phyloP scores from a whole-genome alignment of 2,329 filamentous ascomycete species.

The Penicillium sp. region DNA sequence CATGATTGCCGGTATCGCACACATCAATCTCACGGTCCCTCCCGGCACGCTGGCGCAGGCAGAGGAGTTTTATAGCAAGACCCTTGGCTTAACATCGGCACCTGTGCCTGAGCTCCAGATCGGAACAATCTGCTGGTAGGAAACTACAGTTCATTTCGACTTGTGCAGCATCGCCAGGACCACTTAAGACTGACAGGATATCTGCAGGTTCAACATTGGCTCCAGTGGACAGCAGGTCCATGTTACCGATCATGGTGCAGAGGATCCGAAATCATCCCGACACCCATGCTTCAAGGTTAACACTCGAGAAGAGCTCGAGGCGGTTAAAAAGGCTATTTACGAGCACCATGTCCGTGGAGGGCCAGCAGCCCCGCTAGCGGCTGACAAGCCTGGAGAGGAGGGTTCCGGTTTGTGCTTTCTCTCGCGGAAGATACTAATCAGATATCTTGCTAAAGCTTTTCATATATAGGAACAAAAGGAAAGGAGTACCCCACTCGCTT shows the following conservation, averaged over 20 bases:
- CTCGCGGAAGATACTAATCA: not conserved
- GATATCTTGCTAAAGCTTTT: not conserved
- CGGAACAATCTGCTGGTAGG: slow-evolving; percentile 59
- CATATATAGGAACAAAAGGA: slow-evolving; percentile 52
- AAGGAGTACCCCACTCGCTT: slow-evolving; percentile 66
- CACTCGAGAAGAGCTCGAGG: slow-evolving; percentile 52
- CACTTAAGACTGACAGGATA: not conserved
- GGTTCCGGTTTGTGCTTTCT: slow-evolving; percentile 42
- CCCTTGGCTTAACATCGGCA: slow-evolving; percentile 58
- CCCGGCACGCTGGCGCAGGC: slow-evolving; percentile 56
- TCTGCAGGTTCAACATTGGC: slow-evolving; percentile 59
- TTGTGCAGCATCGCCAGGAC: too few species aligned
- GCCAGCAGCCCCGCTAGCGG: slow-evolving; percentile 55
- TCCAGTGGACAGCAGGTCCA: slow-evolving; percentile 60
- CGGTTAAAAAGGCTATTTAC: slow-evolving; percentile 55
- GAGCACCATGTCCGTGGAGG: slow-evolving; percentile 56
- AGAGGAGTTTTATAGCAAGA: slow-evolving; percentile 59
- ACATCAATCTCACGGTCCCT: slow-evolving; percentile 65
- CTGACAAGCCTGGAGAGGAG: slow-evolving; percentile 59
- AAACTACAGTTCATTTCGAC: too few species aligned
- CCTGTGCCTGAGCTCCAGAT: slow-evolving; percentile 59
- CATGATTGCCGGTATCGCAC: slow-evolving; percentile 60
- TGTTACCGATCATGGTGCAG: slow-evolving; percentile 50
- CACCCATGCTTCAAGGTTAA: slow-evolving; percentile 65
- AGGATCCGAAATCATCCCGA: slow-evolving; percentile 48